Conservation (phyloP, 306 rosid genomes). For the Fagus crenata region DNA sequence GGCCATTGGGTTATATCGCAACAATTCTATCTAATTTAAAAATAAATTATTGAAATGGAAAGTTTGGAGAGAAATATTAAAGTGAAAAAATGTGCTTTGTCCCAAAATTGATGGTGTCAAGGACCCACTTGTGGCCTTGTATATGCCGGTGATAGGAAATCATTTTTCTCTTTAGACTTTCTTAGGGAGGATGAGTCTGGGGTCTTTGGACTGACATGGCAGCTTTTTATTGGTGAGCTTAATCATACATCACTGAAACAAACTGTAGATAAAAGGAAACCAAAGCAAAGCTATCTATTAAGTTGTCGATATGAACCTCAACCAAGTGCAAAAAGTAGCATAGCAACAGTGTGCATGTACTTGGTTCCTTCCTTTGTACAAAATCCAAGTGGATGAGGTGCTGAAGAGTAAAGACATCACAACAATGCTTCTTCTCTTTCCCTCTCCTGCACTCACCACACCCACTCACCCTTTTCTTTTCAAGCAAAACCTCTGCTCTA, state of each 20-base stretch:
- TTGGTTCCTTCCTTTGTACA: not conserved
- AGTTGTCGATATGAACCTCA: not conserved
- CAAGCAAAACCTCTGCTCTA: conserved; percentile 28
- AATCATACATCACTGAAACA: not conserved
- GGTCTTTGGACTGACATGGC: too few relatives aligned
- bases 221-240: too few relatives aligned
- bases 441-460: conserved; percentile 41
- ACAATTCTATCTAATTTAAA: too few relatives aligned
- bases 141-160: too few relatives aligned
- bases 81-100: too few relatives aligned
- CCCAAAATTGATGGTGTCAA: too few relatives aligned
- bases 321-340: not conserved
- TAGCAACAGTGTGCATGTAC: not conserved
- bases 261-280: not conserved
- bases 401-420: conserved; percentile 6
- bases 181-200: too few relatives aligned
- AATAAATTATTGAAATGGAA: too few relatives aligned
- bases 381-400: conserved; percentile 37
- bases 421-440: conserved; percentile 57
- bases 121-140: too few relatives aligned
- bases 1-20: too few relatives aligned
- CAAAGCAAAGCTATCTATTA: not conserved
- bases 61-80: too few relatives aligned
- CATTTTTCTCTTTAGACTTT: too few relatives aligned
- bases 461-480: conserved; percentile 36